A percentile compares a stretch with the other conserved stretches of the same genome.
phyloP scores from a whole-genome alignment of 305 asterid species.

The Solanum aculeatissimum region DNA sequence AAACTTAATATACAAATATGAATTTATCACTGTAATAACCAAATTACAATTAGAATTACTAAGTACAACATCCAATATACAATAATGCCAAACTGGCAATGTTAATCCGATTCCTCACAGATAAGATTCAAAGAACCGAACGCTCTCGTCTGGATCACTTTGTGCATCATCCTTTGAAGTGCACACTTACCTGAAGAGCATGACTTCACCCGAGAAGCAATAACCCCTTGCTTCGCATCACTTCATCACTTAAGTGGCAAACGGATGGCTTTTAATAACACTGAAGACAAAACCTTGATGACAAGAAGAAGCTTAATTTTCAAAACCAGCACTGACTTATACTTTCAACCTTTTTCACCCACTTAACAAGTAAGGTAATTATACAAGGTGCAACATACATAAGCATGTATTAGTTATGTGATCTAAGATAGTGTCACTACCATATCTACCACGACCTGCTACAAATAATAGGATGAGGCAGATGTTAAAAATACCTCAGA shows the following conservation, averaged over 20 bases:
- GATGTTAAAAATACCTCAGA: conserved; percentile 30
- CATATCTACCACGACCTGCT: not conserved
- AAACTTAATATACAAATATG: not conserved
- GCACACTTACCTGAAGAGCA: not conserved
- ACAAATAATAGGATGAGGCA: not conserved
- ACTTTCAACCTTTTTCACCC: not conserved
- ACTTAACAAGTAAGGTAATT: not conserved
- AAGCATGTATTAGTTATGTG: not conserved
- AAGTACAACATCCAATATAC: not conserved
- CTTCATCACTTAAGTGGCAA: not conserved
- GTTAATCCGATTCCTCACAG: not conserved
- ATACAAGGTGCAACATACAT: not conserved
- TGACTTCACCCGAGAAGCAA: not conserved
- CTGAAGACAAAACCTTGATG: not conserved
- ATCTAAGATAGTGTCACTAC: not conserved
- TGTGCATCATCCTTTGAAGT: not conserved
- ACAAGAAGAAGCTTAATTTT: not conserved
- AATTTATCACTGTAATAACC: not conserved
- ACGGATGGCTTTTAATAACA: not conserved
- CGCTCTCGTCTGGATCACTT: not conserved
- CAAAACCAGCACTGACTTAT: not conserved
- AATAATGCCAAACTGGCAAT: not conserved
- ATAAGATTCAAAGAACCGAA: not conserved
- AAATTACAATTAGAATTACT: not conserved
- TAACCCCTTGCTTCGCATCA: not conserved